These are phyloP conservation scores for Pseudogymnoascus sp. DNA, from an alignment of 2,329 filamentous ascomycete genomes.

Conservation along the genomic window DNA sequence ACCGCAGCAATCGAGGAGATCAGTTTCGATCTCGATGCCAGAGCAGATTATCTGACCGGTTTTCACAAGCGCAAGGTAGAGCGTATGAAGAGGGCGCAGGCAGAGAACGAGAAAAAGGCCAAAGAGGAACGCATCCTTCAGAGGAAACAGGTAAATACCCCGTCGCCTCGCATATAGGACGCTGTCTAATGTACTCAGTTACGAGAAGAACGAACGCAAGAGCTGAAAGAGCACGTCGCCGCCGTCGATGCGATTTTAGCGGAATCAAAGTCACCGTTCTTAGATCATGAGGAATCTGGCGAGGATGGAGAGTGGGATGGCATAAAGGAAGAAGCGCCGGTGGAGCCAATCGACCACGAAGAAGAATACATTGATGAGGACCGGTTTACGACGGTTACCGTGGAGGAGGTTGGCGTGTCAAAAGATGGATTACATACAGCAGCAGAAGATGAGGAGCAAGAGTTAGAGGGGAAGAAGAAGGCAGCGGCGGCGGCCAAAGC, in stretches of 20 bases:
- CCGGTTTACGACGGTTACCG: conserved; percentile 87
- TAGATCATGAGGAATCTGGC: conserved; percentile 32
- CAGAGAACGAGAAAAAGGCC: conserved; percentile 67
- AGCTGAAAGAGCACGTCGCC: conserved; percentile 74
- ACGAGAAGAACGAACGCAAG: conserved; percentile 70
- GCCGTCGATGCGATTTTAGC: conserved; percentile 53
- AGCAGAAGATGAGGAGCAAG: conserved; percentile 27
- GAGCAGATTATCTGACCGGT: conserved; percentile 83
- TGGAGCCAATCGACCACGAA: conserved; percentile 61
- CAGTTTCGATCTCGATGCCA: conserved; percentile 69
- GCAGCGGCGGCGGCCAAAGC: conserved; percentile 28
- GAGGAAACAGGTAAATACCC: conserved; percentile 59
- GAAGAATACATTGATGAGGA: conserved; percentile 97
- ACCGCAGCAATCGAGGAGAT: conserved; percentile 64
- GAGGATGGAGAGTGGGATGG: conserved; percentile 53
- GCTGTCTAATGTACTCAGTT: conserved; percentile 45
- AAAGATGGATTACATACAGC: conserved; percentile 61
- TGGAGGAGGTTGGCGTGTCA: conserved; percentile 78
- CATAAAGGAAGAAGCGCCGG: conserved; percentile 37
- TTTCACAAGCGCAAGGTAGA: conserved; percentile 94
- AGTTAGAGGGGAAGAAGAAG: conserved; percentile 26
- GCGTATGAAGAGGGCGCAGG: conserved; percentile 75
- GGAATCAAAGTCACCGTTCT: conserved; percentile 25
- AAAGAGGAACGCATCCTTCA: conserved; percentile 66
- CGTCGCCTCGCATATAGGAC: neutral